Evolutionary conservation across 768 basidiomycete species (phyloP).

Genomic region (Psilocybe subaeruginosa): DNA sequence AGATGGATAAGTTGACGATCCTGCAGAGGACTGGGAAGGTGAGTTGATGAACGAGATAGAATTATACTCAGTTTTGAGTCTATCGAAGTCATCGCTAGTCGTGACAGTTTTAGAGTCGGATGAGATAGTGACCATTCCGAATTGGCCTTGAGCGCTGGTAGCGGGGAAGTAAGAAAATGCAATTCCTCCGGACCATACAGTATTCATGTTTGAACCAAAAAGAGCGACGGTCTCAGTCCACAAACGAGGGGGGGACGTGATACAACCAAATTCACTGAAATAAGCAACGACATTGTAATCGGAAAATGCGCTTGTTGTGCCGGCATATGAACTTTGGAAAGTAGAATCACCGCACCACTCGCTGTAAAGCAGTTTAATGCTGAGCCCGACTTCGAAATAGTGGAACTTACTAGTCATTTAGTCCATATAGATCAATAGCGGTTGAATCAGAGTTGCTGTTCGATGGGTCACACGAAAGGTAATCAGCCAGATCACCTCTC

Average conservation of each 20-base stretch:
- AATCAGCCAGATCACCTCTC: conserved; percentile 72
- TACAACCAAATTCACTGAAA: conserved; percentile 89
- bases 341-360: conserved; percentile 80
- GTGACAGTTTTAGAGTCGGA: conserved; percentile 68
- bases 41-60: conserved; percentile 60
- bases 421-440: conserved; percentile 83
- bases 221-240: conserved; percentile 83
- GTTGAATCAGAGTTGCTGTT: conserved; percentile 54
- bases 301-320: conserved; percentile 55
- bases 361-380: conserved; percentile 39
- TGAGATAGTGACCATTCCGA: conserved; percentile 84
- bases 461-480: conserved; percentile 74
- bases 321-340: conserved; percentile 59
- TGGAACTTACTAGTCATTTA: conserved; percentile 81
- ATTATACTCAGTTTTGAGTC: conserved; percentile 64
- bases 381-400: not conserved
- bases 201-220: conserved; percentile 71
- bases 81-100: conserved; percentile 66
- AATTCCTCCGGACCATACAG: conserved; percentile 87
- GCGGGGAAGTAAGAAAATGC: conserved; percentile 94
- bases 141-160: conserved; percentile 67
- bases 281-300: conserved; percentile 81
- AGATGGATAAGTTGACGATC: conserved; percentile 54
- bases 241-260: conserved; percentile 58
- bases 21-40: conserved; percentile 46